These are phyloP conservation scores for Cubamyces sp. DNA, from an alignment of 768 basidiomycete species.

Conservation along the genomic window DNA sequence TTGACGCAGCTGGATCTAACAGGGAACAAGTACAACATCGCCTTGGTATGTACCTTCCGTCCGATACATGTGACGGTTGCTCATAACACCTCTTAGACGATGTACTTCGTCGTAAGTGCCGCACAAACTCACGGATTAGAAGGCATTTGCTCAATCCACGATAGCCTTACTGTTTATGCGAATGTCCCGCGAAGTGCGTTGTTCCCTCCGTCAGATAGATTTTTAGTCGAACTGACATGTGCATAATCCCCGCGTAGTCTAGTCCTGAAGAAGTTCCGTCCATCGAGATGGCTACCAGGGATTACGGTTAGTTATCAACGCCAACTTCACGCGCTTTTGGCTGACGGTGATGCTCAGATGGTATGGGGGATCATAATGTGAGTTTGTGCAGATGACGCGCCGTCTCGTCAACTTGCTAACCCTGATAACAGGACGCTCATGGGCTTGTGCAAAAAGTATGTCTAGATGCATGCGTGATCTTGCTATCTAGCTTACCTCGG, in stretches of 20 bases:
- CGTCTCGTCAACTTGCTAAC: background rate
- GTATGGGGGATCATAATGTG: slow-evolving; percentile 69
- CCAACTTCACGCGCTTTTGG: background rate
- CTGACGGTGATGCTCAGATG: slow-evolving; percentile 41
- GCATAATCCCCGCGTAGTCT: slow-evolving; percentile 32
- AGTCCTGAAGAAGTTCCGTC: slow-evolving; percentile 63
- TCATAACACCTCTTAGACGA: slow-evolving; percentile 46
- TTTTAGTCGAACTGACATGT: background rate
- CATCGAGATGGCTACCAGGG: slow-evolving; percentile 70
- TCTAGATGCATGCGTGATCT: background rate
- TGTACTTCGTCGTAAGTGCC: slow-evolving; percentile 67
- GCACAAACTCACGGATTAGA: background rate
- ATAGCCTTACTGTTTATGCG: slow-evolving; percentile 16
- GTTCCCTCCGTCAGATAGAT: too few relatives aligned
- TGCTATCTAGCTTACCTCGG: too few relatives aligned
- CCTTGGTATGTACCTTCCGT: slow-evolving; percentile 47
- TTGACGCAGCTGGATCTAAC: slow-evolving; percentile 55
- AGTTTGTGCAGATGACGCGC: slow-evolving; percentile 18
- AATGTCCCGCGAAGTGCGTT: slow-evolving; percentile 9
- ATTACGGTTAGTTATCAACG: slow-evolving; percentile 51
- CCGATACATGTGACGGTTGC: background rate
- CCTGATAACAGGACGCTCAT: slow-evolving; percentile 51
- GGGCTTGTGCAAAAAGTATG: slow-evolving; percentile 67
- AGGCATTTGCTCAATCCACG: background rate
- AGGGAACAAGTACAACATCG: slow-evolving; percentile 67